These are phyloP conservation scores for Penicillium waksmanii DNA, from an alignment of 495 filamentous ascomycete genomes.

Conservation along the genomic window DNA sequence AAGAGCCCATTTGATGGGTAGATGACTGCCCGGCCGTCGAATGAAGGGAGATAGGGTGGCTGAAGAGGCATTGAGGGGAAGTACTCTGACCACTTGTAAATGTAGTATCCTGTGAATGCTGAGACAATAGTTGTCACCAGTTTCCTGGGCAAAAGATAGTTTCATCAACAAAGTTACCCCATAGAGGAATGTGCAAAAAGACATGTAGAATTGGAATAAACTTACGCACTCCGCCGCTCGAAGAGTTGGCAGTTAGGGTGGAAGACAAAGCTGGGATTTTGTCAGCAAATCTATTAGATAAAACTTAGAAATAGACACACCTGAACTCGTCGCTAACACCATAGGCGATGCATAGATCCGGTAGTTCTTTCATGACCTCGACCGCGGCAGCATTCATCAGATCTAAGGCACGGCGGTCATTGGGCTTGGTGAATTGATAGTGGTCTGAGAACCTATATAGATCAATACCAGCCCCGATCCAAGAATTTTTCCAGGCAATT, in stretches of 20 bases:
- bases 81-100: conserved; percentile 75
- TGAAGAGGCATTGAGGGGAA: conserved; percentile 70
- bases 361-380: conserved; percentile 79
- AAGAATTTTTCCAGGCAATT: not conserved
- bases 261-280: conserved; percentile 73
- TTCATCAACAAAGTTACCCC: not conserved
- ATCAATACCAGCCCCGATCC: conserved; percentile 7
- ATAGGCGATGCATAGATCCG: conserved; percentile 85
- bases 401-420: conserved; percentile 82
- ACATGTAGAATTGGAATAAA: conserved; percentile 7
- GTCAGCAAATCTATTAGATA: not conserved
- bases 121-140: conserved; percentile 87
- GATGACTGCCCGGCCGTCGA: conserved; percentile 87
- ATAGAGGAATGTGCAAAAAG: not conserved
- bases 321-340: conserved; percentile 94
- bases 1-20: conserved; percentile 81
- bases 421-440: conserved; percentile 87
- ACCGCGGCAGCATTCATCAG: conserved; percentile 93
- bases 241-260: conserved; percentile 80
- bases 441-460: conserved; percentile 69
- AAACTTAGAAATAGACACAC: conserved; percentile 40
- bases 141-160: conserved; percentile 60
- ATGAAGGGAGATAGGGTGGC: conserved; percentile 74
- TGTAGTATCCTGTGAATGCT: conserved; percentile 91
- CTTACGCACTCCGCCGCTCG: conserved; percentile 80